Evolutionary conservation across 2,329 filamentous ascomycete genomes (phyloP).

Genomic region (Alternaria viburni): DNA sequence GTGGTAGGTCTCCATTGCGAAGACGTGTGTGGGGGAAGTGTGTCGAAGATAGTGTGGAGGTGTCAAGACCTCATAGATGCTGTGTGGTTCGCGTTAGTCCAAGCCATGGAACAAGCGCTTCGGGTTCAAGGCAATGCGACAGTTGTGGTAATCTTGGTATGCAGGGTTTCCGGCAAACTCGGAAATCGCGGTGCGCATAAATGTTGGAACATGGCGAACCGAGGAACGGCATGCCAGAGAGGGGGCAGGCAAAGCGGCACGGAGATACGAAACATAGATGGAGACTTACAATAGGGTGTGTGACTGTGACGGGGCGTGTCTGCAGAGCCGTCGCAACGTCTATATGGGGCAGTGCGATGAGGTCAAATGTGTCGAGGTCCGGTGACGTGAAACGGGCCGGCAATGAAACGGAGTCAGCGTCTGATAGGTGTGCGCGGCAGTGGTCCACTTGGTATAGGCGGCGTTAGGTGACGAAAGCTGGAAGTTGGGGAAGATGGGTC

Average conservation of each 20-base stretch:
- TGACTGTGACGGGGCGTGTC: conserved; percentile 13
- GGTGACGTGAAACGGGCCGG: conserved; percentile 29
- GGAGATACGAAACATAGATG: not conserved
- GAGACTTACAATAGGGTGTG: conserved; percentile 20
- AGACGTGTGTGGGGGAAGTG: not conserved
- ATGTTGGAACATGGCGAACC: not conserved
- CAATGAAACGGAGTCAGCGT: conserved; percentile 24
- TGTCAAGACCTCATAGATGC: conserved; percentile 15
- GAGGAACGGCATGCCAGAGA: not conserved
- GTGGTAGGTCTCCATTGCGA: conserved; percentile 90
- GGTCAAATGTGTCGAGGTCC: conserved; percentile 2
- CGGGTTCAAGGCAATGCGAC: not conserved
- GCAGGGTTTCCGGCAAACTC: conserved; percentile 8
- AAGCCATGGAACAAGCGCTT: not conserved
- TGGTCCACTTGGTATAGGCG: conserved; percentile 1
- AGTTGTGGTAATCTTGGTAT: not conserved
- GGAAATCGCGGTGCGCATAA: conserved; percentile 1
- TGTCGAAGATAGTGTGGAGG: not conserved
- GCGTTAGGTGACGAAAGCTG: not conserved
- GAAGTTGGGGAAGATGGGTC: conserved; percentile 1
- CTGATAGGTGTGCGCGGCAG: conserved; percentile 16
- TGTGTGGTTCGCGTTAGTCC: conserved; percentile 18
- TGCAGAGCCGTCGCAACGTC: not conserved
- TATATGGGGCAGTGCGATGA: conserved; percentile 10
- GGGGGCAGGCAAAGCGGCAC: not conserved